phyloP scores from a whole-genome alignment of 2,329 filamentous ascomycete genomes.

The Boeremia exigua region DNA sequence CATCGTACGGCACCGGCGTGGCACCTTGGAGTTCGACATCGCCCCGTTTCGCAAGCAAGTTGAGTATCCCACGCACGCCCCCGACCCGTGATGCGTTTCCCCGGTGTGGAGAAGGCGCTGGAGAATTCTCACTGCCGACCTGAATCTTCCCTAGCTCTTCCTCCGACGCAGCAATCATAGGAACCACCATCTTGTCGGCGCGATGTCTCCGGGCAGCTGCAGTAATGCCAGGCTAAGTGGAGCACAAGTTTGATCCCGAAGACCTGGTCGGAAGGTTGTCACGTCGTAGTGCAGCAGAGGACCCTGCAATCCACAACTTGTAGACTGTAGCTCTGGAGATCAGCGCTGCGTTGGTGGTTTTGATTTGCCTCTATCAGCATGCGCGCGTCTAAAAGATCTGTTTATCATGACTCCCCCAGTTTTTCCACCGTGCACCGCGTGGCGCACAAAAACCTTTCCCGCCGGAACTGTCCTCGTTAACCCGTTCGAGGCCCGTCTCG shows the following conservation, averaged over 20 bases:
- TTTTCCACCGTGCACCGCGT: slow-evolving; percentile 11
- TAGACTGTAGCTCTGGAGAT: not conserved
- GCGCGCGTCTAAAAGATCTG: not conserved
- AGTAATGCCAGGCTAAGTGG: slow-evolving; percentile 4
- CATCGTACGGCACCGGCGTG: slow-evolving; percentile 61
- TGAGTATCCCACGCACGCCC: slow-evolving; percentile 24
- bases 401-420: slow-evolving; percentile 12
- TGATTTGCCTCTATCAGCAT: slow-evolving; percentile 3
- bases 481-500: not conserved
- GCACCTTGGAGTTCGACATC: slow-evolving; percentile 54
- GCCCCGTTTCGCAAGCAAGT: slow-evolving; percentile 29
- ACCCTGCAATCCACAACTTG: slow-evolving; percentile 1
- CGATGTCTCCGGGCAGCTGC: not conserved
- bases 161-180: slow-evolving; percentile 18
- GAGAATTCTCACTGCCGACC: slow-evolving; percentile 5
- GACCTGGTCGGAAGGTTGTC: not conserved
- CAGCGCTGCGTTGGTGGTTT: too few relatives aligned
- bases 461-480: slow-evolving; percentile 5
- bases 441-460: slow-evolving; percentile 15
- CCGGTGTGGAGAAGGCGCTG: not conserved
- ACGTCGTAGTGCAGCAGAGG: not conserved
- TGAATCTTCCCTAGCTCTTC: slow-evolving; percentile 16
- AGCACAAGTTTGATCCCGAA: slow-evolving; percentile 6
- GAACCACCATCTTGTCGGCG: slow-evolving; percentile 16
- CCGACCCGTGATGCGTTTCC: slow-evolving; percentile 14